Conservation (phyloP, 2,329 filamentous ascomycete species). For the Tympanopsis confertula region DNA sequence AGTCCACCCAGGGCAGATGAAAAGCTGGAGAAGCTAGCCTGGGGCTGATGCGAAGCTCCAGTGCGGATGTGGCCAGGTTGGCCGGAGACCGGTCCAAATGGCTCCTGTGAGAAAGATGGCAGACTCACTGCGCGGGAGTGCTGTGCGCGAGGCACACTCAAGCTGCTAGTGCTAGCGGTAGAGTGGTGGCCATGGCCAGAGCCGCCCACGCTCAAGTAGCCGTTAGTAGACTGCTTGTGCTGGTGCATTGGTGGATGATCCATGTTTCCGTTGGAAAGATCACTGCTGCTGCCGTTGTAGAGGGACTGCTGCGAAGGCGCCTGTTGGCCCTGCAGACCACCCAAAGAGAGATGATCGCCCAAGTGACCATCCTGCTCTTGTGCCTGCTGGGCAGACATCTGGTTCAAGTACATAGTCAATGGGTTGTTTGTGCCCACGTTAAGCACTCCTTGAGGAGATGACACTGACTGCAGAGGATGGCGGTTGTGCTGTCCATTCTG, state of each 20-base stretch:
- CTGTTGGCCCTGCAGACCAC: not conserved
- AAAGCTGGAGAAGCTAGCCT: constrained; percentile 49
- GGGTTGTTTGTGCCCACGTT: constrained; percentile 80
- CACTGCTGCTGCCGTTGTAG: constrained; percentile 57
- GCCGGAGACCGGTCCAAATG: constrained; percentile 39
- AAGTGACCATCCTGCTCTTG: constrained; percentile 70
- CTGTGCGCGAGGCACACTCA: constrained; percentile 47
- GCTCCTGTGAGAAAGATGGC: constrained; percentile 58
- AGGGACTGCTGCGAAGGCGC: constrained; percentile 66
- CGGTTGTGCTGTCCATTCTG: constrained; percentile 45
- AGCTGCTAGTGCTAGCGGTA: constrained; percentile 67
- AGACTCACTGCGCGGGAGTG: constrained; percentile 80
- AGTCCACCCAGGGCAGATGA: constrained; percentile 54
- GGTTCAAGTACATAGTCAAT: constrained; percentile 83
- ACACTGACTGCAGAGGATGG: constrained; percentile 41
- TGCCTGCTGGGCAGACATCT: constrained; percentile 60
- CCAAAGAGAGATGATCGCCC: constrained; percentile 40
- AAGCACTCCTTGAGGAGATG: constrained; percentile 57
- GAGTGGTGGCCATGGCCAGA: constrained; percentile 50
- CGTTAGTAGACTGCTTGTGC: constrained; percentile 54
- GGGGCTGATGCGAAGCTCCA: constrained; percentile 25
- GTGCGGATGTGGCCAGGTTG: constrained; percentile 28
- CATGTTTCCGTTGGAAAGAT: constrained; percentile 43
- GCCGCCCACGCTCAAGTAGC: constrained; percentile 39
- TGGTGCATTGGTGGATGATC: constrained; percentile 52